Evolutionary conservation across 257 asterid species (phyloP).

Genomic region (Solanum pinnatisectum): DNA sequence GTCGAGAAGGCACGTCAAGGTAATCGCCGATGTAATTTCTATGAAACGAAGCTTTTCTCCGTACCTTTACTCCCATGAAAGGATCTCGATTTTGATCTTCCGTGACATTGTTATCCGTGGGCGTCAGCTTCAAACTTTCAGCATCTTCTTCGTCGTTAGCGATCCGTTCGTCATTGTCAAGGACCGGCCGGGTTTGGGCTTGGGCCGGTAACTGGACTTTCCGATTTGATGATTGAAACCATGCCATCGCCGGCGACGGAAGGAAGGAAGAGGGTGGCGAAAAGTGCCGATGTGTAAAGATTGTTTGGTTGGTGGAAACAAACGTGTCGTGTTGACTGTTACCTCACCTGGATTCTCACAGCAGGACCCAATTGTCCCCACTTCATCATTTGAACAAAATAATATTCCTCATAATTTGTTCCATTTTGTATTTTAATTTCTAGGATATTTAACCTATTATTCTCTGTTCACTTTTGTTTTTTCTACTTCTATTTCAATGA

Average conservation of each 20-base stretch:
- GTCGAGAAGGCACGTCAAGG: conserved; percentile 65
- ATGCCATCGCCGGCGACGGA: conserved; percentile 25
- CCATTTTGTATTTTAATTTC: neutral
- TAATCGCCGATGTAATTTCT: conserved; percentile 51
- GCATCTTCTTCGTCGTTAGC: conserved; percentile 13
- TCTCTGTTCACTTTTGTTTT: neutral
- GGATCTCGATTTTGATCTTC: conserved; percentile 39
- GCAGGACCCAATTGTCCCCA: neutral
- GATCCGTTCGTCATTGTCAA: conserved; percentile 19
- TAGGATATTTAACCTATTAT: neutral
- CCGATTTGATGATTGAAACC: conserved; percentile 28
- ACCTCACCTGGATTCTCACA: neutral
- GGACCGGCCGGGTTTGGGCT: conserved; percentile 12
- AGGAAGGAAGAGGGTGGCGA: neutral
- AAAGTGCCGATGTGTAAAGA: neutral
- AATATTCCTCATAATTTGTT: neutral
- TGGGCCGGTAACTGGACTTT: neutral
- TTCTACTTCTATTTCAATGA: too few relatives aligned
- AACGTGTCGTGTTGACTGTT: neutral
- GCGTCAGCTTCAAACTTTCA: conserved; percentile 12
- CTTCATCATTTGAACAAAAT: neutral
- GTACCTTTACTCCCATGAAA: conserved; percentile 39
- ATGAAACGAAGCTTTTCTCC: conserved; percentile 40
- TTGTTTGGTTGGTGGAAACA: neutral
- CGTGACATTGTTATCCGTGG: conserved; percentile 22